phyloP scores from a whole-genome alignment of 306 rosid species.

The Quercus parvula region DNA sequence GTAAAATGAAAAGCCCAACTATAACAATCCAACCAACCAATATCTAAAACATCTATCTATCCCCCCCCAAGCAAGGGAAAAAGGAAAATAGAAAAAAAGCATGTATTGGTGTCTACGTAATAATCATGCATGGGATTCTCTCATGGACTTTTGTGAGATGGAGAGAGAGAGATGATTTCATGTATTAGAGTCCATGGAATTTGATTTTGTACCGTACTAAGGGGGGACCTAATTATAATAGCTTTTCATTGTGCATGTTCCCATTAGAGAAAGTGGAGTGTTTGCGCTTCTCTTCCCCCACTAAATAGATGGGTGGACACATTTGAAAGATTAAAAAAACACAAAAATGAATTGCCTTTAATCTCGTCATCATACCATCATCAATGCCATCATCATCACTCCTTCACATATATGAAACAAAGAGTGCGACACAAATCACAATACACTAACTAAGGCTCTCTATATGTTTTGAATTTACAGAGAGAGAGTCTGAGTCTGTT shows the following conservation, averaged over 20 bases:
- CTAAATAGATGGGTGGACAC: conserved; percentile 47
- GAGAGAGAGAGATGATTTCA: conserved; percentile 27
- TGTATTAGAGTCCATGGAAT: conserved; percentile 25
- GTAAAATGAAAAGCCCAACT: background rate
- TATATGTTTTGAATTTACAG: background rate
- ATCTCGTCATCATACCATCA: conserved; percentile 75
- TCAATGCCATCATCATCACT: conserved; percentile 59
- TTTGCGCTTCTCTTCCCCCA: conserved; percentile 56
- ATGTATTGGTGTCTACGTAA: conserved; percentile 55
- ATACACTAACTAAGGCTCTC: background rate
- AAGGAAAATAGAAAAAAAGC: conserved; percentile 27
- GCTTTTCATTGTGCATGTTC: conserved; percentile 53
- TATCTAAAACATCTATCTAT: background rate
- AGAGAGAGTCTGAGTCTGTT: conserved; percentile 4
- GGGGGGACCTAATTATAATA: conserved; percentile 66
- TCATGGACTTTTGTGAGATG: conserved; percentile 22
- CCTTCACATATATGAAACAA: background rate
- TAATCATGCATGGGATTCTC: conserved; percentile 80
- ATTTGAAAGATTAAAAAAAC: no score
- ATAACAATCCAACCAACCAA: background rate
- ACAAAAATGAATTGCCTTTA: conserved; percentile 23
- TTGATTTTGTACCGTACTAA: conserved; percentile 27
- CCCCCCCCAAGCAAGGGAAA: conserved; percentile 13
- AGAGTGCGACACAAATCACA: conserved; percentile 12
- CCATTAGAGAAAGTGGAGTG: conserved; percentile 68